phyloP scores from a whole-genome alignment of 495 filamentous ascomycete genomes.

The Bombardia bombarda region DNA sequence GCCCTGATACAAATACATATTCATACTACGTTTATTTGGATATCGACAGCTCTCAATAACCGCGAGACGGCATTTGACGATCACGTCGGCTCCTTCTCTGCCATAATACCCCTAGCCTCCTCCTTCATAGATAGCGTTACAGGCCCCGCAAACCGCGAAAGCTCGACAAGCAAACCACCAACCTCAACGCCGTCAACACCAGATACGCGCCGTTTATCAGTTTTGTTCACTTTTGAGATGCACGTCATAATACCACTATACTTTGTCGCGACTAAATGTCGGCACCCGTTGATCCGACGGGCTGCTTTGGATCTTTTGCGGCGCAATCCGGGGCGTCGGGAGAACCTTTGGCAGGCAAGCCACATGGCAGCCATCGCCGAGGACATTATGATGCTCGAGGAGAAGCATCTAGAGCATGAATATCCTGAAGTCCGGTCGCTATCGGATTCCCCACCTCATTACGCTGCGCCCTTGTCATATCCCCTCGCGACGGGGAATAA shows the following conservation, averaged over 20 bases:
- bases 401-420: constrained; percentile 15
- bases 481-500: constrained; percentile 2
- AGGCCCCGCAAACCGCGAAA: constrained; percentile 1
- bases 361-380: constrained; percentile 28
- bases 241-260: constrained; percentile 42
- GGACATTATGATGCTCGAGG: constrained; percentile 22
- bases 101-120: constrained; percentile 25
- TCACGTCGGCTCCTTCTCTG: constrained; percentile 27
- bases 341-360: constrained; percentile 33
- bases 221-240: constrained; percentile 43
- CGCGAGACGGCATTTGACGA: constrained; percentile 31
- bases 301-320: constrained; percentile 32
- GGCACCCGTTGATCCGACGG: constrained; percentile 34
- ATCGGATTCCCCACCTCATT: constrained; percentile 7
- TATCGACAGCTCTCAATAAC: constrained; percentile 25
- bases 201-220: constrained; percentile 15
- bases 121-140: constrained; percentile 18
- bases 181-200: not conserved
- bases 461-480: constrained; percentile 2
- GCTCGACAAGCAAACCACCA: constrained; percentile 1
- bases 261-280: constrained; percentile 43
- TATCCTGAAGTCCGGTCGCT: constrained; percentile 5
- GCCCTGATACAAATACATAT: constrained; percentile 23
- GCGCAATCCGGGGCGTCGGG: constrained; percentile 22
- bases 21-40: constrained; percentile 26